A percentile compares a stretch with the other conserved stretches of the same genome.
phyloP scores from a whole-genome alignment of 805 yeast genomes.

The Alloascoidea africana region DNA sequence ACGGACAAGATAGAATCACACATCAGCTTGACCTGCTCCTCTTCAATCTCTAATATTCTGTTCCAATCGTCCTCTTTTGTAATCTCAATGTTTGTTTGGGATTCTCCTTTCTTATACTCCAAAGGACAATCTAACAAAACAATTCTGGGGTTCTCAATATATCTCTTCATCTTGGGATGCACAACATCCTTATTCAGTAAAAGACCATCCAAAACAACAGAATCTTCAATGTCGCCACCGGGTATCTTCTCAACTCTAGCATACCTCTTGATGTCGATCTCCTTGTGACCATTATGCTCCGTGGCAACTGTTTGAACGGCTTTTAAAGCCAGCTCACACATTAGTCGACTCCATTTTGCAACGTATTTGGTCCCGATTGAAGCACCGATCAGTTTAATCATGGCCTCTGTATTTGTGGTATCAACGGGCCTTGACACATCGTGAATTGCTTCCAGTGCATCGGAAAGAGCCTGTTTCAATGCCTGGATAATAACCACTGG shows the following conservation, averaged over 20 bases:
- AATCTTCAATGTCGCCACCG: conserved; percentile 92
- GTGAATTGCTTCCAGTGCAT: conserved; percentile 80
- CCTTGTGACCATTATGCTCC: conserved; percentile 44
- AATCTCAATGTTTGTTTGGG: conserved; percentile 95
- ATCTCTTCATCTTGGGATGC: conserved; percentile 96
- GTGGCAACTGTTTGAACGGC: conserved; percentile 78
- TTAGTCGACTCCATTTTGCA: conserved; percentile 75
- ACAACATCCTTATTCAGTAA: conserved; percentile 91
- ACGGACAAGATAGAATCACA: conserved; percentile 75
- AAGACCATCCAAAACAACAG: conserved; percentile 80
- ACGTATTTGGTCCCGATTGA: conserved; percentile 95
- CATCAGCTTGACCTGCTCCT: conserved; percentile 82
- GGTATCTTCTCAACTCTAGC: conserved; percentile 92
- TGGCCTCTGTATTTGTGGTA: conserved; percentile 66
- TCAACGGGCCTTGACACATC: conserved; percentile 77
- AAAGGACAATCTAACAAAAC: conserved; percentile 89
- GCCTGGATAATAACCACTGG: conserved; percentile 95
- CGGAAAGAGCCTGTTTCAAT: conserved; percentile 76
- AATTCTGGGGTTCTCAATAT: conserved; percentile 77
- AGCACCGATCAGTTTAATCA: conserved; percentile 75
- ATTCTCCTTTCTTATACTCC: conserved; percentile 97
- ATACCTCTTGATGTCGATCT: conserved; percentile 86
- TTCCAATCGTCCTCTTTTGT: conserved; percentile 95
- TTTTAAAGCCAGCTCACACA: conserved; percentile 77
- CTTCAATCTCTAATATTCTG: conserved; percentile 89